Evolutionary conservation across 495 filamentous ascomycete genomes (phyloP), one percentile per base, ranked within the genome.

Genomic region (Hypoxylon fragiforme): DNA sequence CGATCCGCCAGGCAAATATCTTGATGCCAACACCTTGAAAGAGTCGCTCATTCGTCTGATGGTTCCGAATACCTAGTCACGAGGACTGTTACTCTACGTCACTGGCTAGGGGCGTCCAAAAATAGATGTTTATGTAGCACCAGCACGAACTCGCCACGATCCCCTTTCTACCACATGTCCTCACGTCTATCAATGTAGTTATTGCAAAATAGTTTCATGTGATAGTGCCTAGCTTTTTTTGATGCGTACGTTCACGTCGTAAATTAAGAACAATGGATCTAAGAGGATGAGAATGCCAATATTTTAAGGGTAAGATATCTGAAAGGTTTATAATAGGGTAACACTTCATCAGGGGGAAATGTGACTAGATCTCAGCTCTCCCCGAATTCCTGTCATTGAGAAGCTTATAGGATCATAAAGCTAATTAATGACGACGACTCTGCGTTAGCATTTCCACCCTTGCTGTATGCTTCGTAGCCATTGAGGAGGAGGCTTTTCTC

Each of bases 301-400:
- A n/a, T n/a, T n/a, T n/a, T n/a, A n/a, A n/a, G n/a, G n/a, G n/a
- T n/a, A n/a, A n/a, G n/a, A n/a, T n/a, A n/a, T n/a, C n/a, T n/a
- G n/a, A n/a, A n/a, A n/a, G n/a, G n/a, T n/a, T n/a, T n/a, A n/a
- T n/a, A n/a, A n/a, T n/a, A n/a, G n/a, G n/a, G n/a, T n/a, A 38
- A 35, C 4, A 36, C 28, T 39, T 15, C 31, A 39, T 59, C 40
- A 39, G 36, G 50, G 28, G 20, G 15, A 24, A 45, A 40, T 20
- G 46, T 50, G 45, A 37, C 22, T 12, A 45, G 40, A 50, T 60
- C 50, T 50, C 50, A 40, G 50, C 44, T n/a, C 34, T 12, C 24
- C 44, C 50, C 44, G 40, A 50, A 19, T 26, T 26, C 44, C 26
- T 39, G 26, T 18, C 15, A 20, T 16, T 19, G 12, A 5, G 37